phyloP scores from a whole-genome alignment of 2,329 filamentous ascomycete genomes.

The Xylariaceae sp. region DNA sequence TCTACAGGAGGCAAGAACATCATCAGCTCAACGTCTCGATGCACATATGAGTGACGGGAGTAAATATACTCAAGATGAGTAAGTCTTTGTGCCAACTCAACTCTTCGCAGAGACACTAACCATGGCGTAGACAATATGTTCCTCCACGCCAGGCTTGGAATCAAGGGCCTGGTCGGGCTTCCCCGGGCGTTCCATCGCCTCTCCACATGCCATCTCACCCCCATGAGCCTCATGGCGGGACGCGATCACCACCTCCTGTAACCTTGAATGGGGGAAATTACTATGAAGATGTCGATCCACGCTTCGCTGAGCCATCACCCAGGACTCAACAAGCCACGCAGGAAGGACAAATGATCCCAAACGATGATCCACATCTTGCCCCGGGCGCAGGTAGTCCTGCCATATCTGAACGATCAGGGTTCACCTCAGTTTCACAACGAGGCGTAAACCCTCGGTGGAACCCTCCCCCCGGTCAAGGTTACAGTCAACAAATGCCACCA shows the following conservation, averaged over 20 bases:
- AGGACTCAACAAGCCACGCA: slow-evolving; percentile 35
- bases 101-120: slow-evolving; percentile 40
- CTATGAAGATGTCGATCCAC: slow-evolving; percentile 93
- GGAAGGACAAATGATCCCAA: slow-evolving; percentile 53
- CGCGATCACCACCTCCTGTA: slow-evolving; percentile 44
- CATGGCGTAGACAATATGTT: slow-evolving; percentile 58
- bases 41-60: slow-evolving; percentile 70
- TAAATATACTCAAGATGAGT: slow-evolving; percentile 77
- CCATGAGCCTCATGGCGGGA: slow-evolving; percentile 47
- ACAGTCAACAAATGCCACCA: slow-evolving; percentile 52
- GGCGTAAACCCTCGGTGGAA: slow-evolving; percentile 90
- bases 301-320: slow-evolving; percentile 66
- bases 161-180: slow-evolving; percentile 51
- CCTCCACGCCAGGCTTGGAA: slow-evolving; percentile 65
- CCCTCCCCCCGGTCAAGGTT: slow-evolving; percentile 56
- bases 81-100: slow-evolving; percentile 48
- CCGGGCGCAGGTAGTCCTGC: slow-evolving; percentile 71
- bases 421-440: slow-evolving; percentile 89
- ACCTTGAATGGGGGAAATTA: slow-evolving; percentile 58
- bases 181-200: slow-evolving; percentile 55
- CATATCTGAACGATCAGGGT: slow-evolving; percentile 80
- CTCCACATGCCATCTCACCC: slow-evolving; percentile 46
- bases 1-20: slow-evolving; percentile 63
- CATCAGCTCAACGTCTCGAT: slow-evolving; percentile 50
- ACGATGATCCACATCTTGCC: slow-evolving; percentile 66